Conservation (phyloP, 352 stramenopile species). For the Pythium brassicae region DNA sequence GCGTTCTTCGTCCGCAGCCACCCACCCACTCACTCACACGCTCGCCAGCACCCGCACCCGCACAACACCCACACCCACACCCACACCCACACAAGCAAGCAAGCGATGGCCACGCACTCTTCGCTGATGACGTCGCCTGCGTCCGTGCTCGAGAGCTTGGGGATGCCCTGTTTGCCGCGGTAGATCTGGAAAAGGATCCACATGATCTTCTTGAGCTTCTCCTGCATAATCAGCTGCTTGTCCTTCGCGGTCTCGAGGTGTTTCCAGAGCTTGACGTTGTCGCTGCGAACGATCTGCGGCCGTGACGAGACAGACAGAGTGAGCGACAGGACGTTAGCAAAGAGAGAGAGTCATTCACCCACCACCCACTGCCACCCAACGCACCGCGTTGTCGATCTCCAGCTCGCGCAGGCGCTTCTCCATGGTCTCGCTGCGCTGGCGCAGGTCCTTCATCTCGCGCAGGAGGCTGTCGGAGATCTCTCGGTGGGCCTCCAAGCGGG, state of each 20-base stretch:
- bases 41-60: not conserved
- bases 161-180: constrained; percentile 73
- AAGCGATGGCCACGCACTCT: constrained; percentile 66
- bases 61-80: not conserved
- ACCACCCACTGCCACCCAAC: not conserved
- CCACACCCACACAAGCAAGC: constrained; percentile 4
- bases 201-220: constrained; percentile 92
- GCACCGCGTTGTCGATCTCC: constrained; percentile 83
- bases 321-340: not conserved
- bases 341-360: not conserved
- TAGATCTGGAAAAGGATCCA: constrained; percentile 90
- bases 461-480: constrained; percentile 78
- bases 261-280: constrained; percentile 89
- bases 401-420: constrained; percentile 82
- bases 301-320: not conserved
- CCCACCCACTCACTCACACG: not conserved
- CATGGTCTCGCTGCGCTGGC: constrained; percentile 81
- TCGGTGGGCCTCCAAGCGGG: constrained; percentile 58
- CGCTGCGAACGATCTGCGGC: constrained; percentile 72
- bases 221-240: constrained; percentile 87
- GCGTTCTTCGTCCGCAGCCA: constrained; percentile 5
- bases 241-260: constrained; percentile 80
- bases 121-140: constrained; percentile 53
- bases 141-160: constrained; percentile 69
- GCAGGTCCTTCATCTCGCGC: constrained; percentile 82